A percentile compares a stretch with the other conserved stretches of the same genome.
Evolutionary conservation across 164 flowering plant species (phyloP).

Genomic region (Protea cynaroides): DNA sequence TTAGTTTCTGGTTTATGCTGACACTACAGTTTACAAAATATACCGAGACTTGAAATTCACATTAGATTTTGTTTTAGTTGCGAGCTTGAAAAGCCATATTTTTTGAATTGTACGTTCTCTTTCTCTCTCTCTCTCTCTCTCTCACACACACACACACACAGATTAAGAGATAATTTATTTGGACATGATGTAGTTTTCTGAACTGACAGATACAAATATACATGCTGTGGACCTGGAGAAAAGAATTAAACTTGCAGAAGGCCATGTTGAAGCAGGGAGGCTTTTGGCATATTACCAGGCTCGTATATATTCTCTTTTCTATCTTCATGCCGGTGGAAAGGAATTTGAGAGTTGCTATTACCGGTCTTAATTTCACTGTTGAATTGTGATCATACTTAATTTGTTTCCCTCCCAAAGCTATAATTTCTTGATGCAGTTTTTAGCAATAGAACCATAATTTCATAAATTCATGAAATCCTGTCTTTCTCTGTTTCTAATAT

Average conservation of each 20-base stretch:
- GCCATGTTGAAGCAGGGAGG: conserved; percentile 91
- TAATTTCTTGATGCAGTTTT: background rate
- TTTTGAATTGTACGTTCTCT: too few relatives aligned
- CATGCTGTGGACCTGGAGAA: conserved; percentile 35
- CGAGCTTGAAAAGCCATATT: too few relatives aligned
- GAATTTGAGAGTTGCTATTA: too few relatives aligned
- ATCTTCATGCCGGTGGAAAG: background rate
- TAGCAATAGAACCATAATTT: background rate
- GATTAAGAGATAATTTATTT: background rate
- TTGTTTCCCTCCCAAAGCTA: background rate
- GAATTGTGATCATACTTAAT: background rate
- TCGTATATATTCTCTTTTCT: background rate
- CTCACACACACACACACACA: too few relatives aligned
- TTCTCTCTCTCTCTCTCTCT: too few relatives aligned
- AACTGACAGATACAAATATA: conserved; percentile 33
- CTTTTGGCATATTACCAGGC: conserved; percentile 92
- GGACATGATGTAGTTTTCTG: conserved; percentile 12
- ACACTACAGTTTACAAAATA: too few relatives aligned
- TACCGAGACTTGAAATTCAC: too few relatives aligned
- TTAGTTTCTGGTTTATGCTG: too few relatives aligned
- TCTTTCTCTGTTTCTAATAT: too few relatives aligned
- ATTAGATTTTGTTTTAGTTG: too few relatives aligned
- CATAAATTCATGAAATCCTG: background rate
- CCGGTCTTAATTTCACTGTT: background rate
- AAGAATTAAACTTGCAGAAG: conserved; percentile 71